Evolutionary conservation across 345 rosid genomes (phyloP).

Genomic region (Gossypium raimondii): DNA sequence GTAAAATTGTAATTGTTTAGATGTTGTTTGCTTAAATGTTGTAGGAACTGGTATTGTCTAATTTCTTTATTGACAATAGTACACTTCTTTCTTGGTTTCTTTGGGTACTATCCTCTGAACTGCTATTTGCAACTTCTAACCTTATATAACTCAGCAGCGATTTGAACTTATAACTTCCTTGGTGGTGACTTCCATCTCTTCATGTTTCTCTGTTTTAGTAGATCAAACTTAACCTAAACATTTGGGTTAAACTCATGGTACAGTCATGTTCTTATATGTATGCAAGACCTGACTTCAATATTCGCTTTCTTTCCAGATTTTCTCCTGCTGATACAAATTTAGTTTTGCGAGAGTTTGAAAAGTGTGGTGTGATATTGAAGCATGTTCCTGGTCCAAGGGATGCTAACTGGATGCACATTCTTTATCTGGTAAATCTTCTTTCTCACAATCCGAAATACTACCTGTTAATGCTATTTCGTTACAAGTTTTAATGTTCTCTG

Average conservation of each 20-base stretch:
- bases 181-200: not conserved
- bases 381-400: conserved; percentile 95
- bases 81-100: not conserved
- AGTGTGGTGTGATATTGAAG: conserved; percentile 76
- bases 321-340: conserved; percentile 83
- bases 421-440: conserved; percentile 61
- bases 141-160: not conserved
- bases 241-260: not conserved
- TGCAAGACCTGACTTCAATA: not conserved
- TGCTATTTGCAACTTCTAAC: not conserved
- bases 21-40: not conserved
- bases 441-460: not conserved
- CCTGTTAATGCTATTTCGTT: not conserved
- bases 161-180: not conserved
- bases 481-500: not conserved
- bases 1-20: not conserved
- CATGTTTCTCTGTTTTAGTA: not conserved
- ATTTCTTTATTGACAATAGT: not conserved
- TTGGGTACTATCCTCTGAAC: not conserved
- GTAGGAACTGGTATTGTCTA: not conserved
- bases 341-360: conserved; percentile 89
- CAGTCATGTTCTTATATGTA: not conserved
- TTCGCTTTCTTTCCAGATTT: conserved; percentile 48
- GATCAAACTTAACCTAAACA: not conserved
- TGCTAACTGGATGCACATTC: conserved; percentile 98